Conservation (phyloP, 345 rosid species). For the Sisymbrium altissimum region DNA sequence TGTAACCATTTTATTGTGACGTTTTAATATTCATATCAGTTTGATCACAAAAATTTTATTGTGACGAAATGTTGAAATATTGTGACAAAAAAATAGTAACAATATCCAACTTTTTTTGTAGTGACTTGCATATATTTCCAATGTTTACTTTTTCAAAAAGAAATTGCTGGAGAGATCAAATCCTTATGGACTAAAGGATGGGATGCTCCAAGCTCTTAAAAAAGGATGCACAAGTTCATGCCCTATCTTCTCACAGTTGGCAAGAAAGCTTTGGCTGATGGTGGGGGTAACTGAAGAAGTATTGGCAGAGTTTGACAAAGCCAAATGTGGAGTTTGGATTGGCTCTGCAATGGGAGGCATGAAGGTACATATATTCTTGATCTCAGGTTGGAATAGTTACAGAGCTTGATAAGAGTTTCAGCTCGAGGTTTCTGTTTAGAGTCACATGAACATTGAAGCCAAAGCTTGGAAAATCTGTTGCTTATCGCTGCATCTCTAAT, state of each 20-base stretch:
- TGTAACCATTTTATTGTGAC: too few relatives aligned
- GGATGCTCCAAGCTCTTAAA: slow-evolving; percentile 84
- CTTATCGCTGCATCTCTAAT: not conserved
- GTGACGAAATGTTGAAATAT: too few relatives aligned
- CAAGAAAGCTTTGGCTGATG: slow-evolving; percentile 90
- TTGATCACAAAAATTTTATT: too few relatives aligned
- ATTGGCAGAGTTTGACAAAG: slow-evolving; percentile 72
- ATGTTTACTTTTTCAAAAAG: too few relatives aligned
- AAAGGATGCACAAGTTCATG: slow-evolving; percentile 96
- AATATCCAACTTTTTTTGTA: too few relatives aligned
- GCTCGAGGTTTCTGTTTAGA: not conserved
- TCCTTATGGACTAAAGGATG: slow-evolving; percentile 79
- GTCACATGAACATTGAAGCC: not conserved
- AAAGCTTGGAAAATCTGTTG: not conserved
- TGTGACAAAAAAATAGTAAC: too few relatives aligned
- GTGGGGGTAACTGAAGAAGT: slow-evolving; percentile 75
- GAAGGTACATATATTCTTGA: slow-evolving; percentile 56
- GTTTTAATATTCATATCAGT: too few relatives aligned
- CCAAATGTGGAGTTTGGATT: slow-evolving; percentile 85
- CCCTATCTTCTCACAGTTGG: slow-evolving; percentile 92
- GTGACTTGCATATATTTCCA: too few relatives aligned
- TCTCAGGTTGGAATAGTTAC: not conserved
- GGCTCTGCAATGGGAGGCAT: slow-evolving; percentile 97
- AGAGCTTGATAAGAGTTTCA: not conserved
- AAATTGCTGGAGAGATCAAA: slow-evolving; percentile 94